phyloP scores from a whole-genome alignment of 768 basidiomycete genomes.

The Boletellus ananas region DNA sequence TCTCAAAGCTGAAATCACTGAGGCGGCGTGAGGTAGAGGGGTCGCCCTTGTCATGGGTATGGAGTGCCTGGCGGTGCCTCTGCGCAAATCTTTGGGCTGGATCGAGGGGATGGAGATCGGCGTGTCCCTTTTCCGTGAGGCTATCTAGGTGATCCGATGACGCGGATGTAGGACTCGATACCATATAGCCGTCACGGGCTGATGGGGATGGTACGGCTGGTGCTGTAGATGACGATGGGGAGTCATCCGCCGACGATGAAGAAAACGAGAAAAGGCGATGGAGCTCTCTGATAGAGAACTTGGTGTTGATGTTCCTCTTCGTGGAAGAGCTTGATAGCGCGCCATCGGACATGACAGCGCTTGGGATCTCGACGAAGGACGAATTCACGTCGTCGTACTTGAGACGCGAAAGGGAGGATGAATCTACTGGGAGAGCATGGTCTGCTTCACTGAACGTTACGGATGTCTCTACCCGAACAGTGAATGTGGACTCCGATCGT shows the following conservation, averaged over 20 bases:
- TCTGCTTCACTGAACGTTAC: slow-evolving; percentile 18
- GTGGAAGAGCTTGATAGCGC: slow-evolving; percentile 30
- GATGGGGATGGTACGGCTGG: slow-evolving; percentile 1
- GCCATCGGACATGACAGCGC: slow-evolving; percentile 10
- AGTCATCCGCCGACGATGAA: slow-evolving; percentile 16
- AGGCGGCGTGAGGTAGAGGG: slow-evolving; percentile 11
- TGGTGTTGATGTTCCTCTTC: slow-evolving; percentile 23
- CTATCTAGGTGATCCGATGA: slow-evolving; percentile 17
- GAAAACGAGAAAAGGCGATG: slow-evolving; percentile 32
- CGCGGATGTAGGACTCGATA: slow-evolving; percentile 11
- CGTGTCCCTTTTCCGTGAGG: slow-evolving; percentile 12
- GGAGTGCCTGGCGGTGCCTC: slow-evolving; percentile 2
- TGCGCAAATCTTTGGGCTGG: slow-evolving; percentile 15
- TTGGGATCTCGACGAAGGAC: slow-evolving; percentile 15
- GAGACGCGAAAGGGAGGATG: slow-evolving; percentile 1
- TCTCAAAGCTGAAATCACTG: slow-evolving; percentile 52
- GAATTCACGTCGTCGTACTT: slow-evolving; percentile 26
- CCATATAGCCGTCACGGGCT: neutral
- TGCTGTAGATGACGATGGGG: slow-evolving; percentile 1
- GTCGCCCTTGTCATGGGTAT: neutral
- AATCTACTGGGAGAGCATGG: neutral
- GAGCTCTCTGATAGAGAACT: slow-evolving; percentile 37
- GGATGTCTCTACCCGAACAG: slow-evolving; percentile 23
- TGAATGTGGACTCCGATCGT: slow-evolving; percentile 29
- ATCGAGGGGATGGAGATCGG: slow-evolving; percentile 16